These are phyloP conservation scores for Tribonema minus DNA, from an alignment of 108 stramenopile species.

Conservation along the genomic window DNA sequence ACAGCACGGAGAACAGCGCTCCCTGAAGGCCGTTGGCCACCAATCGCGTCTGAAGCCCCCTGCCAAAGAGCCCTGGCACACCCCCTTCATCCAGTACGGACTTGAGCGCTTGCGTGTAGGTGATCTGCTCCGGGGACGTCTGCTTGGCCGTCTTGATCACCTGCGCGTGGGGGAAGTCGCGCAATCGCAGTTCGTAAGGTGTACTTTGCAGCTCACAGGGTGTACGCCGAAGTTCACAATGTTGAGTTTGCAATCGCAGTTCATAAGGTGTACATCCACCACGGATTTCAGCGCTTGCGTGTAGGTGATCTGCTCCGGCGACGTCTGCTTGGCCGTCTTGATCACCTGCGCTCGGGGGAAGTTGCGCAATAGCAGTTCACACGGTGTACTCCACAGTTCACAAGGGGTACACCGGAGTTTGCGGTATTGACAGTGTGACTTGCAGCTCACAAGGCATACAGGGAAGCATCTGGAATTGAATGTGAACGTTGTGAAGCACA, in stretches of 20 bases:
- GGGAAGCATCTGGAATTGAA: too few relatives aligned
- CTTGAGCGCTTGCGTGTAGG: slow-evolving; percentile 4
- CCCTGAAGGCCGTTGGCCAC: slow-evolving; percentile 7
- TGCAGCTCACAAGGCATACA: too few relatives aligned
- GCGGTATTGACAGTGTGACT: too few relatives aligned
- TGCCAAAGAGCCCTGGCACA: neutral
- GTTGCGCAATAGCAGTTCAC: too few relatives aligned
- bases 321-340: slow-evolving; percentile 34
- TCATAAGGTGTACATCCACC: neutral
- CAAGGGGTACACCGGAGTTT: too few relatives aligned
- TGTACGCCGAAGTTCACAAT: neutral
- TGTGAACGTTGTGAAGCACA: too few relatives aligned
- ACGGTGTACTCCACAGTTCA: too few relatives aligned
- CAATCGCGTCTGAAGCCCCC: too few relatives aligned
- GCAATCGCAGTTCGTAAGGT: too few relatives aligned
- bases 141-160: slow-evolving; percentile 38
- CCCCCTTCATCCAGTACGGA: neutral
- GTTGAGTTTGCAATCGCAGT: neutral
- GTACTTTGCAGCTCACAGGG: neutral
- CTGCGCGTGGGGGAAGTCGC: too few relatives aligned
- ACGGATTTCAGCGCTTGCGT: neutral
- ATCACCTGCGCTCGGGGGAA: slow-evolving; percentile 12
- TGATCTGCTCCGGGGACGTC: slow-evolving; percentile 1
- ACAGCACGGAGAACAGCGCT: slow-evolving; percentile 25
- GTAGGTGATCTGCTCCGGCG: neutral